Evolutionary conservation across 257 asterid genomes (phyloP), one percentile per base, ranked within the genome.

Genomic region (Thymus mandschuricus): DNA sequence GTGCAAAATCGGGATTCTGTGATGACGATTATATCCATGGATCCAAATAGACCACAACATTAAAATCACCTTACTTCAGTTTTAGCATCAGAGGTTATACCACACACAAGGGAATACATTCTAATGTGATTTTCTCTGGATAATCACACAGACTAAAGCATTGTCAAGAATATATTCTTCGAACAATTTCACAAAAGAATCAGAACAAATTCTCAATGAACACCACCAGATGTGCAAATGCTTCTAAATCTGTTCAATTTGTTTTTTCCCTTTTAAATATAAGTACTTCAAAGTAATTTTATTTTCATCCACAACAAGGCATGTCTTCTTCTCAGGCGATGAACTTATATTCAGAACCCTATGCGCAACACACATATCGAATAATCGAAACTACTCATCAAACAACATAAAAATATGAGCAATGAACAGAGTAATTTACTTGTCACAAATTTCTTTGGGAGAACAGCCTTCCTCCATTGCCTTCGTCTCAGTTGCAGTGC

Each of bases 401-500:
- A 21, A 21, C 44, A 38, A 38, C 44, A 38, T 38, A 38, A 38
- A 21, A 21, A 45, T 10, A 13, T 44, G n/a, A 6, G 58, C 8
- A 67, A 15, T 43, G 10, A 69, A 60, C n/a, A 30, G 31, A 69
- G 59, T 21, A 70, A 15, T 9, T 77, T 90, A 90, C 95, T 92
- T 90, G 84, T 92, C 98, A 61, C 98, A 92, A 63, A 92, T 90
- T 62, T 92, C 75, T 63, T 92, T 80, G 1, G 98, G 97, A 43
- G 88, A 73, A 67, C 81, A 81, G 3, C 87, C 90, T 67, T 90
- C 97, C 78, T 92, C 98, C 86, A 92, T 51, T 2, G 98, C 98
- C 69, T 92, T 92, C 2, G 91, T 88, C 85, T 92, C 98, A 0
- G 97, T 92, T 0, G 98, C 97, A 0, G 98, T 92, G 41, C 98